These are phyloP conservation scores for Pneumocystis sp. DNA, from an alignment of 1,139 yeast genomes.

Conservation along the genomic window DNA sequence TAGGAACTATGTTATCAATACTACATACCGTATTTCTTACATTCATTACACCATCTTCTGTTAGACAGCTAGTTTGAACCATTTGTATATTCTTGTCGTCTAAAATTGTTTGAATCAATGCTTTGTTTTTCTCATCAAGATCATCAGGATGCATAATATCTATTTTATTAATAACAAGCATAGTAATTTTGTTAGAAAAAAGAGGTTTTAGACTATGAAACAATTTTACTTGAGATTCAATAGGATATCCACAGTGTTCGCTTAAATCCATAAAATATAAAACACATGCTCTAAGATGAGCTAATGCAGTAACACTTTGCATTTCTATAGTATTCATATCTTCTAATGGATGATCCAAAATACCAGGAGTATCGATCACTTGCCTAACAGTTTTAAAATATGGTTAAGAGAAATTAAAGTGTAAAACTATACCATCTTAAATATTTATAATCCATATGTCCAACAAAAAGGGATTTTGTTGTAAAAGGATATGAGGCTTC, in stretches of 20 bases:
- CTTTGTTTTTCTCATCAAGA: constrained; percentile 61
- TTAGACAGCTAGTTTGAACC: constrained; percentile 83
- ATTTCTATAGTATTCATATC: constrained; percentile 99
- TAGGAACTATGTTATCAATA: neutral
- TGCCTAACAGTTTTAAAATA: constrained; percentile 27
- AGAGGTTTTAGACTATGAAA: constrained; percentile 94
- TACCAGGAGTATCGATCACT: constrained; percentile 98
- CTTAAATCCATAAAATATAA: constrained; percentile 95
- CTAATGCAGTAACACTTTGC: constrained; percentile 98
- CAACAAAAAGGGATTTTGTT: constrained; percentile 85
- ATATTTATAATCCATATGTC: constrained; percentile 95
- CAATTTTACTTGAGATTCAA: constrained; percentile 92
- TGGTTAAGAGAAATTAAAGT: neutral
- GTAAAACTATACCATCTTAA: constrained; percentile 42
- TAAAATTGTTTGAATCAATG: constrained; percentile 46
- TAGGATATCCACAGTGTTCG: constrained; percentile 96
- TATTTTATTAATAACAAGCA: constrained; percentile 88
- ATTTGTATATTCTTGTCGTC: constrained; percentile 62
- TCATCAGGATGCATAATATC: constrained; percentile 81
- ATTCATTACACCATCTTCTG: constrained; percentile 88
- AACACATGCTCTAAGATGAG: constrained; percentile 92
- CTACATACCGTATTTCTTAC: constrained; percentile 47
- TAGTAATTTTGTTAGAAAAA: constrained; percentile 89
- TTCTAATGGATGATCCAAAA: constrained; percentile 94
- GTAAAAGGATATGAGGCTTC: constrained; percentile 99